phyloP scores from a whole-genome alignment of 345 rosid genomes.

The Passiflora organensis region DNA sequence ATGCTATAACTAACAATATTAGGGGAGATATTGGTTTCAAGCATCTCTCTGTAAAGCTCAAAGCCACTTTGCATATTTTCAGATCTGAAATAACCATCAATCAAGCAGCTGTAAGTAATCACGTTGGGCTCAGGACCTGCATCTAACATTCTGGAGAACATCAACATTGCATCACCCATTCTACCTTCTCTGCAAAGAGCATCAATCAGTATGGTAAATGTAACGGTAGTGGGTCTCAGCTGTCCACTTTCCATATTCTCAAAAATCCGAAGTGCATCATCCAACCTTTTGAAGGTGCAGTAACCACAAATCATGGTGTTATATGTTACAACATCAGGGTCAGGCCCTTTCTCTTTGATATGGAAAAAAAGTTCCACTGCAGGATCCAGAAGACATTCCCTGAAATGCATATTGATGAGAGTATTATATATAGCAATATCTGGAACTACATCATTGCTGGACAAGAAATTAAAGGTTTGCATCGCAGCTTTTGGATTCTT shows the following conservation, averaged over 20 bases:
- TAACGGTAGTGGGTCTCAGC: slow-evolving; percentile 34
- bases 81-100: slow-evolving; percentile 43
- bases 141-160: slow-evolving; percentile 38
- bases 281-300: slow-evolving; percentile 33
- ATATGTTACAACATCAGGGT: slow-evolving; percentile 47
- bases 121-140: slow-evolving; percentile 36
- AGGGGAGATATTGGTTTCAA: slow-evolving; percentile 35
- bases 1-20: slow-evolving; percentile 46
- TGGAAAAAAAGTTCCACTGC: slow-evolving; percentile 25
- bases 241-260: slow-evolving; percentile 24
- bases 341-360: slow-evolving; percentile 26
- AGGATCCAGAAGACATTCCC: slow-evolving; percentile 15
- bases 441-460: slow-evolving; percentile 21
- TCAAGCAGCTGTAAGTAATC: slow-evolving; percentile 44
- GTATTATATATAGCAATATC: slow-evolving; percentile 44
- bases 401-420: slow-evolving; percentile 32
- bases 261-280: slow-evolving; percentile 34
- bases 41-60: slow-evolving; percentile 45
- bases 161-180: slow-evolving; percentile 33
- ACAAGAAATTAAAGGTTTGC: slow-evolving; percentile 39
- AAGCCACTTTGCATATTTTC: slow-evolving; percentile 28
- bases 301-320: slow-evolving; percentile 49
- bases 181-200: slow-evolving; percentile 42
- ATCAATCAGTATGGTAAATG: slow-evolving; percentile 45
- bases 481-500: slow-evolving; percentile 34